Base-by-base conservation (phyloP, 2,329 filamentous ascomycete species). In the Pseudomassariella vexata region DNA sequence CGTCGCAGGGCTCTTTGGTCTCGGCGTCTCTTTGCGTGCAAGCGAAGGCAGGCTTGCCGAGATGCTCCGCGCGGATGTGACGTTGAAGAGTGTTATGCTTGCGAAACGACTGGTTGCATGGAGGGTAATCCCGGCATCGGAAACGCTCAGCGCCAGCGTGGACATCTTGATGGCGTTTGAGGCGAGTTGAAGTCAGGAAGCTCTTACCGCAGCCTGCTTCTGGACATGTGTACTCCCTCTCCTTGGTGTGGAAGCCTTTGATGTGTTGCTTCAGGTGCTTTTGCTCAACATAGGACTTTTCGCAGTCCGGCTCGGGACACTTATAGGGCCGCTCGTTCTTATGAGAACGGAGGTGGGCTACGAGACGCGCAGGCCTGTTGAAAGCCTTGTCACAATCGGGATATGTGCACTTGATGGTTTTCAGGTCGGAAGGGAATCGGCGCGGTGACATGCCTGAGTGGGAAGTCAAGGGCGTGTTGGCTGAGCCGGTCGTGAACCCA, bases 231-330 rank as follows among this genome's bases (percentile, higher is more conserved):
- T 87, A 82, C 28, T 78, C 73, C 37, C 82, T 73, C 42, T 86
- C 72, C 34, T 77, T 67, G 14, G 75, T 82, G 55, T 95, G 90
- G 9, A 82, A 80, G 34, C 83, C 84, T 53, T 89, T 88, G 50
- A 94, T 62, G 55, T 96, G 90, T 43, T 88, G 82, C 38, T 82
- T 80, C 12, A 95, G 68, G 59, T 95, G 88, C 47, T 90, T 90
- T 44, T 86, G 77, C 40, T 92, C 85, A 10, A 87, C 74, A 54
- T 94, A 96, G 24, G 80, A 74, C 63, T 95, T 95, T 48, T 77
- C 75, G 52, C 90, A 96, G 24, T 62, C 79, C 5, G 70, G 62
- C 40, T 82, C 72, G 3, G 69, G 64, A 51, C 90, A 96, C 23
- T 70, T 68, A 56, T 84, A 94, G 0, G 87, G 79, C 1, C 89